phyloP scores from a whole-genome alignment of 2,329 filamentous ascomycete species.

The Curvularia hawaiiensis region DNA sequence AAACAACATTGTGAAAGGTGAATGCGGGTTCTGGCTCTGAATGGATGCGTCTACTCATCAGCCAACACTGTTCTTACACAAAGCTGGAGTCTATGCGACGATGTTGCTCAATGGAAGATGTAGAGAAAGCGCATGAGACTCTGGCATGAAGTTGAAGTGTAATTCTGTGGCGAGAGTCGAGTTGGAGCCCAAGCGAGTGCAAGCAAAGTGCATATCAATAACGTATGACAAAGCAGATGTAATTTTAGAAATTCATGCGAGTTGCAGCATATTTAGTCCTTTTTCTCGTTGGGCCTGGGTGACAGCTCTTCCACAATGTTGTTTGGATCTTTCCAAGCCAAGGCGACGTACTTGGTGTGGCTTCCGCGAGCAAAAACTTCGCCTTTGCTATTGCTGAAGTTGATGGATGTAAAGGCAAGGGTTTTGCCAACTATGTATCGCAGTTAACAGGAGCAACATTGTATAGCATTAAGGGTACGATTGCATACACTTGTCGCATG shows the following conservation, averaged over 20 bases:
- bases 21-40: background rate
- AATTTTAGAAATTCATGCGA: background rate
- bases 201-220: background rate
- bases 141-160: background rate
- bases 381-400: constrained; percentile 63
- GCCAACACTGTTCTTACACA: background rate
- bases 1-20: background rate
- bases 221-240: background rate
- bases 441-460: background rate
- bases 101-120: background rate
- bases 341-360: constrained; percentile 69
- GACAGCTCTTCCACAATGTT: constrained; percentile 65
- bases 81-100: background rate
- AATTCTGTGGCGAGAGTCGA: background rate
- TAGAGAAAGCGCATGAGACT: background rate
- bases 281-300: constrained; percentile 38
- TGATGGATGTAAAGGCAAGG: constrained; percentile 66
- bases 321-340: constrained; percentile 66
- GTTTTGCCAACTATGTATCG: constrained; percentile 63
- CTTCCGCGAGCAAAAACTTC: constrained; percentile 68
- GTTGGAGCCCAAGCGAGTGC: background rate
- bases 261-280: constrained; percentile 16
- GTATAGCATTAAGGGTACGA: background rate
- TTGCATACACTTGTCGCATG: constrained; percentile 66
- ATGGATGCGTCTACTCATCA: background rate